phyloP scores from a whole-genome alignment of 2,329 filamentous ascomycete species.

The Trichoderma afroharzianum region DNA sequence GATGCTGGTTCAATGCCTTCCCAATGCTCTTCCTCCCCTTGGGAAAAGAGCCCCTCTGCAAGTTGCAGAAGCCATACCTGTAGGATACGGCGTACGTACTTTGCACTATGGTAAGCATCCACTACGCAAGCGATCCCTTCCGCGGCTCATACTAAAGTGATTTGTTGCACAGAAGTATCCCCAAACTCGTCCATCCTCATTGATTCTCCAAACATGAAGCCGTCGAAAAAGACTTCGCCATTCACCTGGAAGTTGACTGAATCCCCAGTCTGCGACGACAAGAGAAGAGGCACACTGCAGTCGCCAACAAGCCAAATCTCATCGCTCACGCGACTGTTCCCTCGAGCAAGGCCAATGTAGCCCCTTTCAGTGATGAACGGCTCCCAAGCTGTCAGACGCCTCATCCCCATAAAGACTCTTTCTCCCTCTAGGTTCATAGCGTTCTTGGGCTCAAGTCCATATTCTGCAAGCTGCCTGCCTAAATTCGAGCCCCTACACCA shows the following conservation, averaged over 20 bases:
- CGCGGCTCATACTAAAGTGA: neutral
- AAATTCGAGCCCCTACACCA: neutral
- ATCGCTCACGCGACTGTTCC: neutral
- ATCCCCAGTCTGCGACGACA: neutral
- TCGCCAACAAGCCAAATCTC: neutral
- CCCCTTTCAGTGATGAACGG: neutral
- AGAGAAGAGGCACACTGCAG: neutral
- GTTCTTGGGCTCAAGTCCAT: neutral
- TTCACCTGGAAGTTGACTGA: neutral
- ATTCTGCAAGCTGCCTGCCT: neutral
- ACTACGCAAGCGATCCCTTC: neutral
- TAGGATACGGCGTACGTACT: neutral
- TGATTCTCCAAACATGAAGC: neutral
- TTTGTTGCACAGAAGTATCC: neutral
- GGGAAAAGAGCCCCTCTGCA: neutral
- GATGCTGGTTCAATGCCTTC: neutral
- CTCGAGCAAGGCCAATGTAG: neutral
- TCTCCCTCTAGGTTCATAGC: neutral
- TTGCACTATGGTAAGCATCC: neutral
- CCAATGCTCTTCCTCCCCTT: neutral
- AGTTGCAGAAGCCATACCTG: neutral
- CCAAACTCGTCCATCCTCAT: neutral
- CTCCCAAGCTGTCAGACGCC: neutral
- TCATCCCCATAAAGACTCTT: neutral
- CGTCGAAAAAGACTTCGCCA: neutral